Conservation (phyloP, 2,329 filamentous ascomycete genomes). For the Zymoseptoria crescenta region DNA sequence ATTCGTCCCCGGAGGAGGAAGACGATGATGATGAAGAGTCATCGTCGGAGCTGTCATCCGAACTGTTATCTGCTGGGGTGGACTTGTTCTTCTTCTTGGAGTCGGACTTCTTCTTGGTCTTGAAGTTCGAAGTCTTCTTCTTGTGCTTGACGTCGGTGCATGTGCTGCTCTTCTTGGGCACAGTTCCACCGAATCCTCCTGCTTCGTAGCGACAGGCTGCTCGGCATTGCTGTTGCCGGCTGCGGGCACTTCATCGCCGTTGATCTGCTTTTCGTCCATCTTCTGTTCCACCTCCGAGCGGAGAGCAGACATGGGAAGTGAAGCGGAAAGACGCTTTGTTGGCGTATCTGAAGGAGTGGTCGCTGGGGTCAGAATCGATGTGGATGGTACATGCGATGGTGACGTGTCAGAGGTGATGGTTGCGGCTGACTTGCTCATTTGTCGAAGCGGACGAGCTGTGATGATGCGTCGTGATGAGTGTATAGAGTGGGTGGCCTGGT, state of each 20-base stretch:
- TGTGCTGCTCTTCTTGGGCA: conserved; percentile 4
- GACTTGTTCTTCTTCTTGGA: conserved; percentile 16
- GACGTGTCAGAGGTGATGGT: neutral
- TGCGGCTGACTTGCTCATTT: neutral
- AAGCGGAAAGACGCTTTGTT: conserved; percentile 7
- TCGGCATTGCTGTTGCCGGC: conserved; percentile 7
- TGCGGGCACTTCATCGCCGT: conserved; percentile 11
- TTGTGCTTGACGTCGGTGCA: conserved; percentile 15
- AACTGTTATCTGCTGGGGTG: conserved; percentile 12
- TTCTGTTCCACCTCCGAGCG: conserved; percentile 14
- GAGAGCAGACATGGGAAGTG: conserved; percentile 10
- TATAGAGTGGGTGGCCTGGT: neutral
- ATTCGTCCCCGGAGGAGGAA: conserved; percentile 11
- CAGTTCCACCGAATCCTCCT: neutral
- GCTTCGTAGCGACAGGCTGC: conserved; percentile 9
- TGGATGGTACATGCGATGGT: neutral
- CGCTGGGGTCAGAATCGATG: conserved; percentile 16
- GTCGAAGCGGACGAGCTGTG: neutral
- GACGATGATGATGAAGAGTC: conserved; percentile 9
- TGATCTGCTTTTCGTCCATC: conserved; percentile 23
- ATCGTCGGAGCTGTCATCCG: conserved; percentile 11
- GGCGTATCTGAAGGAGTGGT: conserved; percentile 21
- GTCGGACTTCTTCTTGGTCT: conserved; percentile 18
- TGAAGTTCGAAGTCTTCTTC: conserved; percentile 17
- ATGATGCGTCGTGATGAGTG: neutral